Evolutionary conservation across 2,329 filamentous ascomycete genomes (phyloP), one percentile per base, ranked within the genome.

Genomic region (Pestalotiopsis sp.): DNA sequence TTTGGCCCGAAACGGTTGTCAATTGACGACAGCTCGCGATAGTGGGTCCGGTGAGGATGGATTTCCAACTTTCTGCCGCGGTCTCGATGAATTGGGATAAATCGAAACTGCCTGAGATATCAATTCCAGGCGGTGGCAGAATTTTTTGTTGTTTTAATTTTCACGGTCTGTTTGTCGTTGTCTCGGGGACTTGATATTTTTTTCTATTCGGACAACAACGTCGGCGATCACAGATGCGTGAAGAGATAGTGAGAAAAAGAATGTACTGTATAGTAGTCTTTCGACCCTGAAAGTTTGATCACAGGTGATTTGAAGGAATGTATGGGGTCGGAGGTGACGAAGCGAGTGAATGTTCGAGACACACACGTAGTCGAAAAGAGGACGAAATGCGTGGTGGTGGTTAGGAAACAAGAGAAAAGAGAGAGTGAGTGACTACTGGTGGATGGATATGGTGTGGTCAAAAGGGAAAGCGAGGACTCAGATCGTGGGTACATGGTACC

Each of bases 171-270:
- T n/a, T 14, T 17, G 7, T 52, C 6, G 36, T 49, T 23, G 36
- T 59, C 11, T 23, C 17, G 20, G n/a, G 31, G 31, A 36, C 31
- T 52, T 52, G 17, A 23, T 52, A n/a, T 9, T 20, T 52, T 49
- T 52, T 52, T 52, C 11, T 36, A 17, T 66, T 59, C 36, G 58
- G 31, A 36, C 31, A 45, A 69, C 70, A 76, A 73, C 67, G 73
- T 76, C 74, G 76, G 76, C 73, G 77, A 75, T 76, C 75, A 77
- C 65, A 67, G 65, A 70, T 65, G 31, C 31, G 31, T 36, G 31
- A 36, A 36, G 31, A 36, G 31, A 36, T 7, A 67, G 58, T 52
- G 45, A 52, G 45, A 65, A 70, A 75, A 75, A 70, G 75, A 77
- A 73, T 69, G 75, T 71, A 72, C 67, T 67, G 60, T 62, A 23